Percentiles rank a stretch among this genome's conserved stretches.
phyloP scores from a whole-genome alignment of 306 rosid species.

The Mimosa bimucronata region DNA sequence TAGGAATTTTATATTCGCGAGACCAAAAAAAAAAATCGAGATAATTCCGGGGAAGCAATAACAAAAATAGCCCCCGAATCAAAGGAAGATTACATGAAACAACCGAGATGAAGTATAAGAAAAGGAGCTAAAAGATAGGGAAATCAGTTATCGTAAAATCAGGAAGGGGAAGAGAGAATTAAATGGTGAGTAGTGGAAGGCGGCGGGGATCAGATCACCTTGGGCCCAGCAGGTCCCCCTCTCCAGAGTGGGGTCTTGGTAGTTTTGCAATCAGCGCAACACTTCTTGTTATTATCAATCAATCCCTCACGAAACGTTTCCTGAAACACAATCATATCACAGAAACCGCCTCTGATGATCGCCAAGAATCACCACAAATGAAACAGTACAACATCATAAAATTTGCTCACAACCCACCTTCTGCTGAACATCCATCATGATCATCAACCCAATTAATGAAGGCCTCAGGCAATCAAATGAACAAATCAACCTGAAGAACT shows the following conservation, averaged over 20 bases:
- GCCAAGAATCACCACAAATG: background rate
- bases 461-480: background rate
- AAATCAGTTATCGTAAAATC: background rate
- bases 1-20: background rate
- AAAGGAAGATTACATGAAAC: background rate
- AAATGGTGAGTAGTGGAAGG: background rate
- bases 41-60: background rate
- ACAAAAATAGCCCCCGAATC: background rate
- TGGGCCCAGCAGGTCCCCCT: slow-evolving; percentile 64
- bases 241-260: slow-evolving; percentile 68
- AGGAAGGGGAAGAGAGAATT: background rate
- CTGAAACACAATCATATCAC: slow-evolving; percentile 22
- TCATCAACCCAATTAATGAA: slow-evolving; percentile 20
- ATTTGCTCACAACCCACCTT: slow-evolving; percentile 34
- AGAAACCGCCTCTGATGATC: background rate
- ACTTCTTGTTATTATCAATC: slow-evolving; percentile 35
- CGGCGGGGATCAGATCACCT: slow-evolving; percentile 45
- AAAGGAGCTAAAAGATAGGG: background rate
- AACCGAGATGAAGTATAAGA: background rate
- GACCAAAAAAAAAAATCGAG: background rate
- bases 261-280: slow-evolving; percentile 51
- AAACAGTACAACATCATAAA: background rate
- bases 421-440: slow-evolving; percentile 36
- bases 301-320: slow-evolving; percentile 20
- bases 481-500: background rate